Base-by-base conservation (phyloP, 306 rosid genomes). In the Vigna radiata region DNA sequence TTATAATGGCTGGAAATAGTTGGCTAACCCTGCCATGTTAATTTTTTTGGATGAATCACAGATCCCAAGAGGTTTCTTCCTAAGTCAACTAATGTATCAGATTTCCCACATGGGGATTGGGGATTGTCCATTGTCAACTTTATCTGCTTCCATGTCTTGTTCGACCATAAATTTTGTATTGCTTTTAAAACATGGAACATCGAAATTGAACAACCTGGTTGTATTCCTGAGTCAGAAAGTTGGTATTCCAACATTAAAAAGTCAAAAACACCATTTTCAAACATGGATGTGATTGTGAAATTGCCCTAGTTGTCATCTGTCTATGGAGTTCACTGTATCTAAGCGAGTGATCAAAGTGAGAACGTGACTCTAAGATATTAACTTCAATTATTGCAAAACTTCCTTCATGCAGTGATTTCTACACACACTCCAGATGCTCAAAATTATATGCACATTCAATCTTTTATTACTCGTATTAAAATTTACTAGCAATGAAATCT, bases 11-110 rank as follows among this genome's bases (percentile, higher is more conserved):
- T 75, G 72, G 71, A 64, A 68, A 69, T 83, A 72, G 83, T 81
- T 54, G 86, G 75, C 73, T 66, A 44, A 67, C 62, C 60, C 41
- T 53, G 54, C 78, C 82, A 75, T 70, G 84, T 70, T 75, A 79
- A 27, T 53, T 59, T 74, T 69, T 56, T 2, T 2, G 63, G 68
- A 80, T 73, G 73, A 67, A 63, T 27, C 73, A 85, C 82, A 75
- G 90, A 91, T 91, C 92, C 97, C 97, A 80, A 88, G 83, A 79
- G 71, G 82, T 83, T 77, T 74, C 61, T 75, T 78, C 44, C 9
- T 60, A 76, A 87, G 91, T 87, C 96, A 90, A 92, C 87, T 69
- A 29, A 58, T 63, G 50, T 10, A 81, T 74, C 84, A 77, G 87
- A 83, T 85, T 85, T 83, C 77, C 82, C 83, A 79, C 89, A 83